These are phyloP conservation scores for Chamaecrista fasciculata DNA, from an alignment of 306 rosid genomes.

Conservation along the genomic window DNA sequence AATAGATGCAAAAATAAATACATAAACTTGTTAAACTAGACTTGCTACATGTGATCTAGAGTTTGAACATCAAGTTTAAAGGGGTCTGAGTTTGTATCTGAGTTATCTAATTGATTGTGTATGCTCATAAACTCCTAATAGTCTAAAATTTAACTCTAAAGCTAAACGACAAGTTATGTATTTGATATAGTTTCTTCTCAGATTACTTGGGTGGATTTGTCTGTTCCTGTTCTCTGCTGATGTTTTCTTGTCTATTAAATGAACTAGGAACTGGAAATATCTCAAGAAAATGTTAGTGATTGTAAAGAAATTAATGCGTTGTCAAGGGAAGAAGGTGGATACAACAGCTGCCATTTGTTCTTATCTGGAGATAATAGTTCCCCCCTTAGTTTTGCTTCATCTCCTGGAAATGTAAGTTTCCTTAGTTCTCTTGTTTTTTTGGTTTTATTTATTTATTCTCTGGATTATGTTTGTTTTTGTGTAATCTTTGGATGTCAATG, in stretches of 20 bases:
- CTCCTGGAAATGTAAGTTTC: constrained; percentile 68
- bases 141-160: neutral
- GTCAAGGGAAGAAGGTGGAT: constrained; percentile 52
- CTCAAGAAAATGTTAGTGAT: constrained; percentile 25
- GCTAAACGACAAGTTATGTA: neutral
- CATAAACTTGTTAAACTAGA: neutral
- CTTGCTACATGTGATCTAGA: neutral
- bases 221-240: constrained; percentile 30
- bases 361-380: constrained; percentile 68
- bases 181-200: neutral
- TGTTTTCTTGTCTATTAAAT: constrained; percentile 23
- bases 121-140: neutral
- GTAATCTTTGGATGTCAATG: constrained; percentile 12
- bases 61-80: neutral
- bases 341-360: constrained; percentile 55
- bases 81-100: neutral
- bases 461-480: constrained; percentile 7
- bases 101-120: neutral
- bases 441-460: neutral
- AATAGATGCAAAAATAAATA: neutral
- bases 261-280: constrained; percentile 44
- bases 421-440: neutral
- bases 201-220: constrained; percentile 5
- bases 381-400: constrained; percentile 41
- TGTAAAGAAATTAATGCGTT: constrained; percentile 33